phyloP scores from a whole-genome alignment of 805 yeast species.

The Geotrichum ghanense region DNA sequence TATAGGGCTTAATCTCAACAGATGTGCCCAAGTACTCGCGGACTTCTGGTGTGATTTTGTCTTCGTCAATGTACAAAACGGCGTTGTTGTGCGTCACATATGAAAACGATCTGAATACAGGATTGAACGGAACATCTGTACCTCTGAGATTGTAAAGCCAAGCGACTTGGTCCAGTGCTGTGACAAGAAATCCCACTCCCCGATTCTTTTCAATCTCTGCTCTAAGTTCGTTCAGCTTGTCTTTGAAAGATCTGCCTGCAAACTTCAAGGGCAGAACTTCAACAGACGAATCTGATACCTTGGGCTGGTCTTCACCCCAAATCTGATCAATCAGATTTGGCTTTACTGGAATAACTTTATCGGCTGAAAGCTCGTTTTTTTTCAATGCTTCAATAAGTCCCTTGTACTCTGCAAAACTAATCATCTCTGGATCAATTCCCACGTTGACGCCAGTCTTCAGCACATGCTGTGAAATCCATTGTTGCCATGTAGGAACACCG shows the following conservation, averaged over 20 bases:
- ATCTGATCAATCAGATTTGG: conserved; percentile 63
- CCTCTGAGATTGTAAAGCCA: conserved; percentile 85
- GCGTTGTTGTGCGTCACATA: conserved; percentile 36
- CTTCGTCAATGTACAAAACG: conserved; percentile 42
- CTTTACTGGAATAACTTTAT: conserved; percentile 28
- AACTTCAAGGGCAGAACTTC: conserved; percentile 38
- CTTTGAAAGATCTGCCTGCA: conserved; percentile 52
- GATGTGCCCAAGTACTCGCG: conserved; percentile 32
- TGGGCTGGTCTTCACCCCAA: conserved; percentile 65
- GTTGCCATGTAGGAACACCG: conserved; percentile 66
- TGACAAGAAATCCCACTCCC: conserved; percentile 41
- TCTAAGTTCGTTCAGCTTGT: conserved; percentile 41
- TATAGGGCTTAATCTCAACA: conserved; percentile 44
- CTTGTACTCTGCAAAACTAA: conserved; percentile 35
- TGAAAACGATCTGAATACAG: conserved; percentile 71
- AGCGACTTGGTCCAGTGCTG: conserved; percentile 81
- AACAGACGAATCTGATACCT: conserved; percentile 39
- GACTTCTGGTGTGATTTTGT: conserved; percentile 31
- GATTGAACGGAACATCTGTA: conserved; percentile 71
- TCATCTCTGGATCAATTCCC: conserved; percentile 75
- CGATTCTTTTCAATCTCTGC: conserved; percentile 19
- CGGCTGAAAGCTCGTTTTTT: conserved; percentile 16
- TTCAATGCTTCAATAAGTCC: conserved; percentile 17
- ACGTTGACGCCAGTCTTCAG: conserved; percentile 42
- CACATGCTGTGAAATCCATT: conserved; percentile 50